Evolutionary conservation across 805 yeast genomes (phyloP).

Genomic region (Candida nitratophila): DNA sequence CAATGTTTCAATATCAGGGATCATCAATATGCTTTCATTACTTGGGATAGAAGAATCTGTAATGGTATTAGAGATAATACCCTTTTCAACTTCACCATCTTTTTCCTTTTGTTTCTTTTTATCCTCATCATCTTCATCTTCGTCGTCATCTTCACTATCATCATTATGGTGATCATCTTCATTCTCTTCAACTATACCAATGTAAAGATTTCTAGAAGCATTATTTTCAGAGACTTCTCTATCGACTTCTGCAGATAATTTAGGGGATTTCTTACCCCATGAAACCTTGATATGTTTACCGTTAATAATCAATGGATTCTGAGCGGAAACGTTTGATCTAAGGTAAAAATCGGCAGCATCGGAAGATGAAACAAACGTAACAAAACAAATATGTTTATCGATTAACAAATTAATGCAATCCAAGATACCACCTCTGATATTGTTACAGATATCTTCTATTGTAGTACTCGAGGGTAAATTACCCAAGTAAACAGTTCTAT

Average conservation of each 20-base stretch:
- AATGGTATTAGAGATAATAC: too few species aligned
- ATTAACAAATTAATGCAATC: constrained; percentile 40
- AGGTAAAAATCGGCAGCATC: constrained; percentile 64
- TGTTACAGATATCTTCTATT: constrained; percentile 69
- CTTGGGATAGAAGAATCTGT: constrained; percentile 17
- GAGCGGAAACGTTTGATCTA: constrained; percentile 33
- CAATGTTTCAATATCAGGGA: constrained; percentile 43
- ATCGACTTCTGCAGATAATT: constrained; percentile 45
- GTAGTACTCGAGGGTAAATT: constrained; percentile 58
- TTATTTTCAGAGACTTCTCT: constrained; percentile 59
- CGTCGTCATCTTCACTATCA: constrained; percentile 18
- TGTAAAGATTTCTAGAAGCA: constrained; percentile 71
- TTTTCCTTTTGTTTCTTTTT: constrained; percentile 9
- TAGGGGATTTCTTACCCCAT: constrained; percentile 70
- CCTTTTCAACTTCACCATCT: constrained; percentile 14
- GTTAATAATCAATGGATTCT: constrained; percentile 54
- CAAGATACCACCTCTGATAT: constrained; percentile 69
- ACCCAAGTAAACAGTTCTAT: constrained; percentile 65
- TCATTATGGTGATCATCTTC: constrained; percentile 26
- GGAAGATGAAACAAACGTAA: constrained; percentile 59
- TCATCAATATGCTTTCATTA: constrained; percentile 1
- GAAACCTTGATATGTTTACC: constrained; percentile 58
- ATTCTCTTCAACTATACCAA: constrained; percentile 47
- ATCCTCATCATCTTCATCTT: constrained; percentile 20
- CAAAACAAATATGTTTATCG: constrained; percentile 54